These are phyloP conservation scores for Tulasnella sp. DNA, from an alignment of 768 basidiomycete species.

Conservation along the genomic window DNA sequence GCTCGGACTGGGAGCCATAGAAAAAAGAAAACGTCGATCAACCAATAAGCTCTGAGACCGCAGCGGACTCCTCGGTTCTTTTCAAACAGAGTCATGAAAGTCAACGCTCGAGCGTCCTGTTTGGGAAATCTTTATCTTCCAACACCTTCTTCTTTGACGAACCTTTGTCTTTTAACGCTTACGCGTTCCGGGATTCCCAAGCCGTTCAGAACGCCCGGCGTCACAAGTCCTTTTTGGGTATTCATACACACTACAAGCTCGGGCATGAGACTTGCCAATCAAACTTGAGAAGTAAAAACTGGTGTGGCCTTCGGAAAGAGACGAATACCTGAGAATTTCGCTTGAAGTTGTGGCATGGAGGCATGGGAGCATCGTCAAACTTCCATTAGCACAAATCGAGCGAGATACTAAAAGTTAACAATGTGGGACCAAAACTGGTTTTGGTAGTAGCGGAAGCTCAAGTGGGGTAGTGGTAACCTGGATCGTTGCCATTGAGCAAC, in stretches of 20 bases:
- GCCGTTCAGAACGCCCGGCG: neutral
- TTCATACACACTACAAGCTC: neutral
- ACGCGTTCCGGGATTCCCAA: neutral
- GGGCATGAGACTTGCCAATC: neutral
- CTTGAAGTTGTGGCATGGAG: too few species aligned
- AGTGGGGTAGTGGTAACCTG: slow-evolving; percentile 28
- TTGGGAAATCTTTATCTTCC: neutral
- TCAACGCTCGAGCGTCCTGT: neutral
- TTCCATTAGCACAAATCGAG: too few species aligned
- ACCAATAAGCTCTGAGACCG: neutral
- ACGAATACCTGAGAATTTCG: neutral
- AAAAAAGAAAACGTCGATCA: neutral
- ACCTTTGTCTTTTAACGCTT: neutral
- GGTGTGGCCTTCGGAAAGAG: neutral
- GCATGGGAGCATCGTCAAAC: too few species aligned
- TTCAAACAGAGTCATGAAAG: neutral
- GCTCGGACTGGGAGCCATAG: neutral
- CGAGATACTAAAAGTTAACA: neutral
- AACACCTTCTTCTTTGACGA: neutral
- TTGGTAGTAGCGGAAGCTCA: slow-evolving; percentile 15
- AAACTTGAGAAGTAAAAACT: neutral
- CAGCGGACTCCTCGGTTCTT: neutral
- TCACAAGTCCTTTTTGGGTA: neutral
- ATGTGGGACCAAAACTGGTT: neutral
- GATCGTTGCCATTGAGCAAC: slow-evolving; percentile 23